phyloP scores from a whole-genome alignment of 306 rosid species.

The Dicorynia guianensis region DNA sequence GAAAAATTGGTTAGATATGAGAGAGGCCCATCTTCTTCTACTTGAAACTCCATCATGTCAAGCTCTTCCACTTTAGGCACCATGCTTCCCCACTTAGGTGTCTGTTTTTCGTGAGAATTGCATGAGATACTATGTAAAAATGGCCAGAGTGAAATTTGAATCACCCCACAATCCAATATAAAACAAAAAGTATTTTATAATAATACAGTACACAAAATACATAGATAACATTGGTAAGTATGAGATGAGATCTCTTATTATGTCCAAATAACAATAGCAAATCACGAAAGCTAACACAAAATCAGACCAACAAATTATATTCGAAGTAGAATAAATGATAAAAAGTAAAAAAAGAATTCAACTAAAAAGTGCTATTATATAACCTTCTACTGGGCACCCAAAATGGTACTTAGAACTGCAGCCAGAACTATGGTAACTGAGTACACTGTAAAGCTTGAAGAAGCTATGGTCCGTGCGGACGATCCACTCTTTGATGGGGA shows the following conservation, averaged over 20 bases:
- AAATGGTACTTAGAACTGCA: conserved; percentile 34
- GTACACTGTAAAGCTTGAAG: conserved; percentile 44
- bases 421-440: conserved; percentile 39
- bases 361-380: not conserved
- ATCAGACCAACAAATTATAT: not conserved
- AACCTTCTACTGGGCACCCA: conserved; percentile 6
- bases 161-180: too few relatives aligned
- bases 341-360: not conserved
- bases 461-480: conserved; percentile 24
- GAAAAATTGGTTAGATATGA: conserved; percentile 8
- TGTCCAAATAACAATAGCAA: not conserved
- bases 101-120: too few relatives aligned
- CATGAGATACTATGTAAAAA: too few relatives aligned
- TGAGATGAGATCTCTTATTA: not conserved
- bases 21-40: not conserved
- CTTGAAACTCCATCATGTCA: not conserved
- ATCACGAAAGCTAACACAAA: not conserved
- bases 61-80: not conserved
- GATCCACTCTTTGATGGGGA: not conserved
- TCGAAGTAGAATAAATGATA: not conserved
- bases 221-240: not conserved
- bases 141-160: too few relatives aligned
- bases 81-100: too few relatives aligned
- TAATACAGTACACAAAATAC: not conserved
- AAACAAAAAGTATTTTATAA: too few relatives aligned